Evolutionary conservation across 306 rosid genomes (phyloP).

Genomic region (Mimosa bimucronata): DNA sequence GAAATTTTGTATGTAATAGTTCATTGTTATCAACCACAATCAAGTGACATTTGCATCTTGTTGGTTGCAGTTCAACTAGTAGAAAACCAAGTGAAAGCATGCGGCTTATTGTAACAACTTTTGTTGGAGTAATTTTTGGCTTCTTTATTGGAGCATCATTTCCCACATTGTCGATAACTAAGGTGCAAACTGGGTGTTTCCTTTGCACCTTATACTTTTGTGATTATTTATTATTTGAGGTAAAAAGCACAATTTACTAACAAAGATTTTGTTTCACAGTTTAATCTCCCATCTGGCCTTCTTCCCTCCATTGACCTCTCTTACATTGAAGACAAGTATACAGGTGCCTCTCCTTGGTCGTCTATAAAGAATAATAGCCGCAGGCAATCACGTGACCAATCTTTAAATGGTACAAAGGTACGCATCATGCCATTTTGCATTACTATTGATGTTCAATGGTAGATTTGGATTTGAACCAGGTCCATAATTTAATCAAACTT

Average conservation of each 20-base stretch:
- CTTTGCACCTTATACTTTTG: constrained; percentile 24
- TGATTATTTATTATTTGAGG: constrained; percentile 26
- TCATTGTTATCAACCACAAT: constrained; percentile 22
- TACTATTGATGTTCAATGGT: constrained; percentile 23
- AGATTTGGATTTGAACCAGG: constrained; percentile 22
- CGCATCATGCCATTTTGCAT: constrained; percentile 17
- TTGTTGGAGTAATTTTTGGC: constrained; percentile 82
- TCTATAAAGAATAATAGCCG: constrained; percentile 45
- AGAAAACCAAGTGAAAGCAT: constrained; percentile 86
- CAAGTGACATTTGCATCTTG: constrained; percentile 40
- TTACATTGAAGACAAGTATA: constrained; percentile 49
- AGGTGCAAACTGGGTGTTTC: constrained; percentile 53
- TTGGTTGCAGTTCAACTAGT: constrained; percentile 62
- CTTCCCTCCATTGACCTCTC: constrained; percentile 66
- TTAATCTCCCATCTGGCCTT: constrained; percentile 73
- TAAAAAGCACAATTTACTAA: constrained; percentile 36
- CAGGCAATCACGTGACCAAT: constrained; percentile 49
- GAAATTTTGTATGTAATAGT: constrained; percentile 26
- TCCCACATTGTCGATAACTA: constrained; percentile 73
- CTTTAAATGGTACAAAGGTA: constrained; percentile 74
- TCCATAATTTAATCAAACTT: constrained; percentile 24
- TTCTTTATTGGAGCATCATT: constrained; percentile 88
- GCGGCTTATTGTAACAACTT: constrained; percentile 83
- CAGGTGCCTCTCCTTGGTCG: constrained; percentile 47
- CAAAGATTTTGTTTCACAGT: constrained; percentile 52